Conservation (phyloP, 2,329 filamentous ascomycete genomes). For the Pseudogymnoascus sp. region DNA sequence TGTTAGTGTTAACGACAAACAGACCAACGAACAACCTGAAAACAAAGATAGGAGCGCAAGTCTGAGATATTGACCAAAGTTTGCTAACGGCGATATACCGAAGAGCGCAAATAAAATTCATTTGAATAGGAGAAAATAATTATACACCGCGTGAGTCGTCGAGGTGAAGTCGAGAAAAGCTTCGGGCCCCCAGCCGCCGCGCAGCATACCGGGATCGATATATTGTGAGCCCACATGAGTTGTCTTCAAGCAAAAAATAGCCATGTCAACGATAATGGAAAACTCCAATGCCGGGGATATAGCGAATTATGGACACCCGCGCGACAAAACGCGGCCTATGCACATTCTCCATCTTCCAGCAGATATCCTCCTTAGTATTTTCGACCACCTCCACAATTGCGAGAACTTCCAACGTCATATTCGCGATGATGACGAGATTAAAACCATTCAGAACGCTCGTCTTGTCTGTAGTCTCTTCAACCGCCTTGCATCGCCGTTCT, state of each 20-base stretch:
- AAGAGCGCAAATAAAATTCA: background rate
- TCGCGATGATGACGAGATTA: background rate
- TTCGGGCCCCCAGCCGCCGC: background rate
- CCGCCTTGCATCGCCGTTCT: background rate
- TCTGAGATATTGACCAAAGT: background rate
- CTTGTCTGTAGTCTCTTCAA: slow-evolving; percentile 5
- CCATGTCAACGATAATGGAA: background rate
- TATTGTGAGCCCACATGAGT: background rate
- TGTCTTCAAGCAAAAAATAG: background rate
- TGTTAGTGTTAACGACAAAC: background rate
- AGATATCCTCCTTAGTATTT: slow-evolving; percentile 5
- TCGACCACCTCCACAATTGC: background rate
- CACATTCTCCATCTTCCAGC: background rate
- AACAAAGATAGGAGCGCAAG: background rate
- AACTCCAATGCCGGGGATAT: background rate
- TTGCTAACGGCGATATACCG: background rate
- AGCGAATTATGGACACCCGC: background rate
- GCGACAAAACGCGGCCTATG: background rate
- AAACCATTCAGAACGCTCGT: background rate
- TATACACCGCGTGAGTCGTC: background rate
- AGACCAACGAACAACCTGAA: background rate
- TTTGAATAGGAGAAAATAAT: background rate
- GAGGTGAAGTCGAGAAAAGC: background rate
- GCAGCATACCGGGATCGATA: background rate
- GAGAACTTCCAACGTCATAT: background rate